Evolutionary conservation across 2,329 filamentous ascomycete genomes (phyloP).

Genomic region (Penicillium occitanis): DNA sequence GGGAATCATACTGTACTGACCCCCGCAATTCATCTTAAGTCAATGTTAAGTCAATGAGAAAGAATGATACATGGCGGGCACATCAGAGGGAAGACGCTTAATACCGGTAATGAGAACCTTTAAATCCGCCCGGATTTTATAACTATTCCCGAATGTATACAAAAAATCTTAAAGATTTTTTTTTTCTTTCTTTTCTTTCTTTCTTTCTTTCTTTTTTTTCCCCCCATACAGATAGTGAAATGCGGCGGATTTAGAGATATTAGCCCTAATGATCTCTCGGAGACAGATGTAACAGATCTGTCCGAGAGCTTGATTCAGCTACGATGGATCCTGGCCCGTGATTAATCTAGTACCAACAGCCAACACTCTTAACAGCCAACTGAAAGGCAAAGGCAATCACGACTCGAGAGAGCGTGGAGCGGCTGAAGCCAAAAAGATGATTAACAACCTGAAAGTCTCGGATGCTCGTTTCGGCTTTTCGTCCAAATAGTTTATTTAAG

Average conservation of each 20-base stretch:
- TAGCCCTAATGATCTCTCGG: neutral
- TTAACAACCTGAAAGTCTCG: neutral
- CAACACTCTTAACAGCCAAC: neutral
- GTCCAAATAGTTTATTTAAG: neutral
- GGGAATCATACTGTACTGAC: too few species aligned
- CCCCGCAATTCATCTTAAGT: too few species aligned
- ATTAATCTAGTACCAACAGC: neutral
- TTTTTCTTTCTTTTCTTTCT: too few species aligned
- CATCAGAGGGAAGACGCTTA: neutral
- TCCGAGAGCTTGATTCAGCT: neutral
- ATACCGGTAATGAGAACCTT: neutral
- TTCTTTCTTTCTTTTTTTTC: neutral
- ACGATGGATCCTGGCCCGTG: neutral
- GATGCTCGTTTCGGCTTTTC: neutral
- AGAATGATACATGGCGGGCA: too few species aligned
- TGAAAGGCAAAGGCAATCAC: neutral
- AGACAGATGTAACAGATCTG: neutral
- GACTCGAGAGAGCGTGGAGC: neutral
- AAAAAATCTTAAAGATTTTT: neutral
- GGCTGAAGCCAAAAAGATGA: neutral
- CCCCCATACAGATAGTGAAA: neutral
- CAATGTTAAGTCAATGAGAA: too few species aligned
- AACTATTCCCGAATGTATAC: neutral
- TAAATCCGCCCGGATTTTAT: neutral
- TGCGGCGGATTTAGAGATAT: neutral